Evolutionary conservation across 1,284 basidiomycete species (phyloP).

Genomic region (Sanghuangporus baumii): DNA sequence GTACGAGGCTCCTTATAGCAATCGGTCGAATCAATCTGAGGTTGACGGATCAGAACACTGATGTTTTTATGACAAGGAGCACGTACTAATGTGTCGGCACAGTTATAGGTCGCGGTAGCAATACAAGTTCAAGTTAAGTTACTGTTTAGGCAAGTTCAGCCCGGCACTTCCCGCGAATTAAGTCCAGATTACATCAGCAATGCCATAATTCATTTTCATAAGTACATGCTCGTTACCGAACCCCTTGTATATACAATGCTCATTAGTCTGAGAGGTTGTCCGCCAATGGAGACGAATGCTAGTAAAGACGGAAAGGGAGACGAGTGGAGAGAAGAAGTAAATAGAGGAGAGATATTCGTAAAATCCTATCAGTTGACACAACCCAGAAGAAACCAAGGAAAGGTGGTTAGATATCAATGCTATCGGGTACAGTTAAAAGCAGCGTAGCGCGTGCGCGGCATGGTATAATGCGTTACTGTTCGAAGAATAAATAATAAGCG

Average conservation of each 20-base stretch:
- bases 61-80: too few species aligned
- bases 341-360: neutral
- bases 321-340: neutral
- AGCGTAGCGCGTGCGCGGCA: neutral
- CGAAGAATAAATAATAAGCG: neutral
- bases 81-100: too few species aligned
- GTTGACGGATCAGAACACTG: too few species aligned
- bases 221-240: neutral
- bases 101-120: too few species aligned
- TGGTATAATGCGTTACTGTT: neutral
- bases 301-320: too few species aligned
- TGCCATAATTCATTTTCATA: neutral
- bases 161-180: neutral
- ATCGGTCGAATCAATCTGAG: too few species aligned
- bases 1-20: too few species aligned
- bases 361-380: neutral
- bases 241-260: neutral
- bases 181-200: neutral
- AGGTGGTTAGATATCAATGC: constrained; percentile 1
- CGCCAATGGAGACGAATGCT: neutral
- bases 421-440: neutral
- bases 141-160: neutral
- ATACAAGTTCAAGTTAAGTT: neutral
- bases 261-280: neutral
- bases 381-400: neutral